A percentile compares a stretch with the other conserved stretches of the same genome.
phyloP scores from a whole-genome alignment of 768 basidiomycete genomes.

The Chlorophyllum brunneum region DNA sequence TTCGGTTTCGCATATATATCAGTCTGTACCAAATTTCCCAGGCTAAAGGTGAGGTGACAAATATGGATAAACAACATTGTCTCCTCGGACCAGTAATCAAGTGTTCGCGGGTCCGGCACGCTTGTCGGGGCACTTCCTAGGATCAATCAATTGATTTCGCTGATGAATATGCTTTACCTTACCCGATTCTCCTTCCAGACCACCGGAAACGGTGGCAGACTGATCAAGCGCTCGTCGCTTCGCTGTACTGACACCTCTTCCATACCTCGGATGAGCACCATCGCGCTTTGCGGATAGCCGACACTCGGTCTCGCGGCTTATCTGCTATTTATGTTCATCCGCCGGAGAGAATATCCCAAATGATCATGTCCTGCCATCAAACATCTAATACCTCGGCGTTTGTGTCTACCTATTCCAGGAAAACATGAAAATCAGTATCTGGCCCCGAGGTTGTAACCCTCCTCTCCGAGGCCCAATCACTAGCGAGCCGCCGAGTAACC shows the following conservation, averaged over 20 bases:
- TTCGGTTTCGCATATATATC: too few species aligned
- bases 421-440: conserved; percentile 9
- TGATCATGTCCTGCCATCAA: conserved; percentile 1
- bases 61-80: too few species aligned
- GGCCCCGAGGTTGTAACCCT: conserved; percentile 9
- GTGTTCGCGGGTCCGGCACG: too few species aligned
- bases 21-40: too few species aligned
- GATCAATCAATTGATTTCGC: too few species aligned
- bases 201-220: too few species aligned
- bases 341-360: not conserved
- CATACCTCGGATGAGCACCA: too few species aligned
- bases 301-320: not conserved
- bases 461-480: conserved; percentile 11
- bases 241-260: not conserved
- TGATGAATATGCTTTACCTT: too few species aligned
- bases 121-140: too few species aligned
- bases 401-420: conserved; percentile 5
- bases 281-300: not conserved
- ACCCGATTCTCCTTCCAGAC: too few species aligned
- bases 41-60: too few species aligned
- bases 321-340: conserved; percentile 5
- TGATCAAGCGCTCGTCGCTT: not conserved
- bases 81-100: too few species aligned
- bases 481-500: conserved; percentile 4
- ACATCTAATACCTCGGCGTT: conserved; percentile 11